phyloP scores from a whole-genome alignment of 345 rosid genomes.

The Populus simonii region DNA sequence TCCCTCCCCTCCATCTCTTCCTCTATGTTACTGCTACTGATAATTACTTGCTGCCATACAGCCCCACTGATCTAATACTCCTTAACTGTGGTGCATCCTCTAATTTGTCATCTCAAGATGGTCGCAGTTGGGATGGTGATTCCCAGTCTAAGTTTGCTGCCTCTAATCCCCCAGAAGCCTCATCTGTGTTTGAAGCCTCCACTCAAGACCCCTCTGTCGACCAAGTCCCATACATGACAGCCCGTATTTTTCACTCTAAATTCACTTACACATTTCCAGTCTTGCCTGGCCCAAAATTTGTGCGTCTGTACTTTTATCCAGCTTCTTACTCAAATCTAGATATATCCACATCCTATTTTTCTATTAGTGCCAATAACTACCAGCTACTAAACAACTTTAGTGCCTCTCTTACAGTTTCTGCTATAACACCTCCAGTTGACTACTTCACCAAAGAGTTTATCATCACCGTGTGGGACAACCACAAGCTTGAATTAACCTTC shows the following conservation, averaged over 20 bases:
- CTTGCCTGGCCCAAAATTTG: constrained; percentile 33
- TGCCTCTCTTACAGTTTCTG: constrained; percentile 1
- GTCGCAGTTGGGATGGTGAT: constrained; percentile 28
- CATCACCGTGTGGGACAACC: neutral
- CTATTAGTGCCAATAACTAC: constrained; percentile 1
- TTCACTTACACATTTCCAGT: constrained; percentile 35
- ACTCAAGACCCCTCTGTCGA: neutral
- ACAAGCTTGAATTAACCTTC: neutral
- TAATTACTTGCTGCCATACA: neutral
- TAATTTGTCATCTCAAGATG: neutral
- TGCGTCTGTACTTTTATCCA: constrained; percentile 24
- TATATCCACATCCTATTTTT: neutral
- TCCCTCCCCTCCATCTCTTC: neutral
- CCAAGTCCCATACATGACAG: constrained; percentile 14
- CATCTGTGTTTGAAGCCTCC: neutral
- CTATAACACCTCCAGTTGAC: neutral
- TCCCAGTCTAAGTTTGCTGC: constrained; percentile 10
- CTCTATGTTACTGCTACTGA: neutral
- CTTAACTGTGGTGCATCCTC: constrained; percentile 25
- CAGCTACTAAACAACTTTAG: constrained; percentile 14
- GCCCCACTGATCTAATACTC: constrained; percentile 5
- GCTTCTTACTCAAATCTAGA: neutral
- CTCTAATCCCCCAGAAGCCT: neutral
- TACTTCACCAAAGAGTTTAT: neutral
- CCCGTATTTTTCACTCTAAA: constrained; percentile 16